A percentile compares a stretch with the other conserved stretches of the same genome.
These are phyloP conservation scores for Coemansia sp. DNA, from an alignment of 192 early-diverging fungal genomes.

Conservation along the genomic window DNA sequence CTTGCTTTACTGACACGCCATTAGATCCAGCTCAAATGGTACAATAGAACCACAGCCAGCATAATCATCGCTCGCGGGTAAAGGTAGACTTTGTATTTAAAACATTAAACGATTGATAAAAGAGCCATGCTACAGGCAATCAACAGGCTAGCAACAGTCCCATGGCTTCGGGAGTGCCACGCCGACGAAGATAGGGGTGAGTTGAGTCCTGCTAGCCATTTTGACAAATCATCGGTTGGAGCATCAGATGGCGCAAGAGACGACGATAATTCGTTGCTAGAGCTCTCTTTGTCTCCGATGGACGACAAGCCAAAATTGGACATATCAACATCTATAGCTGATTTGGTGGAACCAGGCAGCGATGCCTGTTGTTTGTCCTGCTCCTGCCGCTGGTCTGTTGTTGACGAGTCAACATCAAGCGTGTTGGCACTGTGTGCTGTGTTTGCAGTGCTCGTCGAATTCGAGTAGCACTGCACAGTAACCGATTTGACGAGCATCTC, in stretches of 20 bases:
- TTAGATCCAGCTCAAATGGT: too few relatives aligned
- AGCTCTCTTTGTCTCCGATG: not conserved
- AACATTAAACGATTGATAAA: conserved; percentile 2
- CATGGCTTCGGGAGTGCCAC: not conserved
- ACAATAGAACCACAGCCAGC: not conserved
- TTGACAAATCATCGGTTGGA: conserved; percentile 23
- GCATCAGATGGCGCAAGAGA: not conserved
- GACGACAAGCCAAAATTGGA: conserved; percentile 39
- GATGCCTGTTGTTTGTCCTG: not conserved
- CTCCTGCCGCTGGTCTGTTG: not conserved
- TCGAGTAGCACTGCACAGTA: conserved; percentile 52
- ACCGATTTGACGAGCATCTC: conserved; percentile 54
- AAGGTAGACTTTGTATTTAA: not conserved
- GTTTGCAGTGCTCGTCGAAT: conserved; percentile 14
- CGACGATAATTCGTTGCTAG: not conserved
- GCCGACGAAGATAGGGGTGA: conserved; percentile 11
- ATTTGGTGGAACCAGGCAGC: conserved; percentile 1
- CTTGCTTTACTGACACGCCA: too few relatives aligned
- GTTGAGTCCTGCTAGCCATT: conserved; percentile 34
- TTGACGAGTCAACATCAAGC: not conserved
- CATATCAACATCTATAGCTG: conserved; percentile 15
- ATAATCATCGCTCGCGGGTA: not conserved
- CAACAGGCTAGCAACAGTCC: not conserved
- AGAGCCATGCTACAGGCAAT: conserved; percentile 10
- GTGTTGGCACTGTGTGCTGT: conserved; percentile 5